Base-by-base conservation (phyloP, 768 basidiomycete genomes). In the Termitomyces sp. region DNA sequence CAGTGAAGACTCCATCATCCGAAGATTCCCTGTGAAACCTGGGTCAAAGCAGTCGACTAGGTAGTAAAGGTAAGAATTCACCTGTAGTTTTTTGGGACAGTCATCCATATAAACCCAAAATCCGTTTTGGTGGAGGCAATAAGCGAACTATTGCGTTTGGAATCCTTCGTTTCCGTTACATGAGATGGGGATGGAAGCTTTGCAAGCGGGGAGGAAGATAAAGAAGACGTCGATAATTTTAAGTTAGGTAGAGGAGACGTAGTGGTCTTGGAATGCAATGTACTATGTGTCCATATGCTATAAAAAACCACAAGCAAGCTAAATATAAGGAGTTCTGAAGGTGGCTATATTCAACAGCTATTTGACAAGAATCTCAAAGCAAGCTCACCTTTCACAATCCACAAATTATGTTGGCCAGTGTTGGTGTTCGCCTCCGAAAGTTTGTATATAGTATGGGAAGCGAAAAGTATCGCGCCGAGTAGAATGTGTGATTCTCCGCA, bases 61-160 rank as follows among this genome's bases (percentile, higher is more conserved):
- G 26, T 9, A 12, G 6, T 5, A 20, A 53, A 16, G 38, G 46
- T 9, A 55, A 52, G n/a, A 28, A 24, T 6, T 30, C 61, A 88
- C 90, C 91, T 79, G 67, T 90, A 94, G 66, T 94, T 92, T 70
- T 92, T 91, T 0, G 89, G 87, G 5, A 92, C 90, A 16, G 91
- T 88, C 92, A 94, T 93, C 90, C 90, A 94, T 26, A 93, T 80
- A 66, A 85, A 89, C 35, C 86, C 85, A 56, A 85, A 83, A 64
- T 83, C 80, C 24, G 74, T 73, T 71, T 79, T 83, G 59, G 72
- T 73, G 52, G 64, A 63, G 30, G 64, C 58, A 32, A 64, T 54
- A 28, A 69, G 67, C 53, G 58, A 57, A 24, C 55, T 45, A 46
- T 65, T 65, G 51, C 80, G 82, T 66, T 71, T 80, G 46, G 61